Base-by-base conservation (phyloP, 176 grass and related monocot species). In the Hordeum vulgare region DNA sequence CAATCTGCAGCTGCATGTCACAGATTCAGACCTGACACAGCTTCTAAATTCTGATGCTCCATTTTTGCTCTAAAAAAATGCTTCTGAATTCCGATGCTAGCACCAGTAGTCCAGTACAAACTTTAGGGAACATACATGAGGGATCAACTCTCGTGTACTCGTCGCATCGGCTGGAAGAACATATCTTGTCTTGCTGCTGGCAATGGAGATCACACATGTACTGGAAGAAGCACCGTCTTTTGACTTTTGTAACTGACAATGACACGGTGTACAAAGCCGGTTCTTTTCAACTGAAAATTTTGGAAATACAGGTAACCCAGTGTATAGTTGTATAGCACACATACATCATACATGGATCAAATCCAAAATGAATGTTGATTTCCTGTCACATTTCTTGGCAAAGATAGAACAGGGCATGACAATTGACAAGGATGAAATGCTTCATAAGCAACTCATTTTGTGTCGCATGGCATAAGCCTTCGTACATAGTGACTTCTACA, bases 261-360 rank as follows among this genome's bases (percentile, higher is more conserved):
- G 61, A 68, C 40, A 47, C 51, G 58, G 66, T 78, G 59, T 83
- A 66, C 8, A 86, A 20, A 86, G 8, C 66, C 35, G 1, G 28
- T 83, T 86, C 1, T 58, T 45, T 44, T 27, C 0, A 65, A 20
- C 11, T 57, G 69, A 66, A 39, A 24, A 0, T 25, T 73, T 26
- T 40, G 65, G 25, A 86, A 66, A 44, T 12, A 21, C 61, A 45
- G 7, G 17, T 45, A 66, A 44, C 21, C 12, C 35, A 21, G 14
- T 90, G 66, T 83, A 86, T 73, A 73, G 8, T 34, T 90, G 44
- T 82, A 83, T 54, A 33, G 3, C 56, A 89, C 40, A 77, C 56
- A 86, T 54, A 77, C 72, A 86, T 63, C 73, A 79, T 86, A 74
- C 58, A 90, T 4, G 4, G 66, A 90, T 59, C 21, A 86, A 86